Base-by-base conservation (phyloP, 2,329 filamentous ascomycete species). In the Remersonia thermophila region DNA sequence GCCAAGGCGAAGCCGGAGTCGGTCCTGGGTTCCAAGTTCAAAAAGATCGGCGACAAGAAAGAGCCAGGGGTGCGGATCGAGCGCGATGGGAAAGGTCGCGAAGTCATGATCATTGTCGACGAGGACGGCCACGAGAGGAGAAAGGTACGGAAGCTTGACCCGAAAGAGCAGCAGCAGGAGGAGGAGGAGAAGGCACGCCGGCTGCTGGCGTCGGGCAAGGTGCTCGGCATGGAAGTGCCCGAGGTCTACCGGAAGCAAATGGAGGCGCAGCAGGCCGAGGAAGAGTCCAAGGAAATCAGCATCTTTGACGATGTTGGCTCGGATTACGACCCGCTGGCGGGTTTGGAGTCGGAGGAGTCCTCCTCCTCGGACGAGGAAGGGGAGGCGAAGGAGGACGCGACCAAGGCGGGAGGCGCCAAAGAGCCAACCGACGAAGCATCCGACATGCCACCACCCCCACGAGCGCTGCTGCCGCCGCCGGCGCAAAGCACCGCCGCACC, bases 261-360 rank as follows among this genome's bases (percentile, higher is more conserved):
- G 29, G 41, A 43, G 25, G 43, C 34, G n/a, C 26, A 37, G 13
- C 32, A 41, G 11, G 55, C 66, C 8, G 60, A 70, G 40, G 58
- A 66, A 44, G 65, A 73, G 14, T 63, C 73, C 27, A 63, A 72
- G 38, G 66, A 80, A 35, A 54, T 73, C 16, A 65, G 80, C 47
- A 82, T 82, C 7, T 82, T 82, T 44, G 76, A 73, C 27, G 74
- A 71, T 36, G 74, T 64, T 0, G 77, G 70, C 3, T 74, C 76
- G 38, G 77, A 81, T 48, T 82, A 82, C 51, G 67, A 82, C 50
- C 77, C 77, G 2, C 55, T 82, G 29, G 77, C 74, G 3, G 77
- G 65, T 5, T 57, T 81, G 57, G 51, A 60, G 0, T 62, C 65
- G 13, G 60, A 59, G 1, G 60, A 62, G 27, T n/a, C n/a, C n/a